Conservation (phyloP, 192 early-diverging fungal species). For the Mortierella claussenii region DNA sequence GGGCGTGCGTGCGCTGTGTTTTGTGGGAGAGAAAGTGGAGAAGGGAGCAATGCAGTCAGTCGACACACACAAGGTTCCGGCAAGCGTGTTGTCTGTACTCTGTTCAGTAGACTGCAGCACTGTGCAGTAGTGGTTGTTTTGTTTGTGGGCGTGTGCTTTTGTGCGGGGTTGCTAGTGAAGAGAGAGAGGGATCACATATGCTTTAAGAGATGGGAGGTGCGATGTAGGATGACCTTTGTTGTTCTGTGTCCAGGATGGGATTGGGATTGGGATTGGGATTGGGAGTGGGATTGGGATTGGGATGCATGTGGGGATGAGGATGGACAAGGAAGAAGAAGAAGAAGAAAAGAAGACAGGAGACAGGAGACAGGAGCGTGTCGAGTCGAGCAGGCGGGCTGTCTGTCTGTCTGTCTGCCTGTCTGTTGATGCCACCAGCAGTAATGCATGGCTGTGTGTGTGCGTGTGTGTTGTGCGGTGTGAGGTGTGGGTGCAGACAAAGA, state of each 20-base stretch:
- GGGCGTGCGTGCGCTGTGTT: not conserved
- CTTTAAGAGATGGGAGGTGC: not conserved
- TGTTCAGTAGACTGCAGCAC: not conserved
- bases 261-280: not conserved
- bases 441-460: no score
- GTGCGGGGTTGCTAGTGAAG: not conserved
- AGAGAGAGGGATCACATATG: no score
- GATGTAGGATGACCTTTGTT: not conserved
- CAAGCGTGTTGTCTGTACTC: not conserved
- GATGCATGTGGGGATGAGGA: not conserved
- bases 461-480: not conserved
- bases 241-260: not conserved
- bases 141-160: not conserved
- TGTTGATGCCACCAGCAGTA: no score
- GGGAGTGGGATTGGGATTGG: not conserved
- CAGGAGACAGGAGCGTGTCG: no score
- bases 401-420: no score
- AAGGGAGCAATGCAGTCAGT: no score
- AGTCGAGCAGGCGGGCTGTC: no score
- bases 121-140: not conserved
- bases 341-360: not conserved
- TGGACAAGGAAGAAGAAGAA: not conserved
- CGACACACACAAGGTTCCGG: not conserved
- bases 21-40: not conserved
- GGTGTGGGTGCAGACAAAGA: not conserved